Evolutionary conservation across 345 rosid species (phyloP), one percentile per base, ranked within the genome.

Genomic region (Ceriops zippeliana): DNA sequence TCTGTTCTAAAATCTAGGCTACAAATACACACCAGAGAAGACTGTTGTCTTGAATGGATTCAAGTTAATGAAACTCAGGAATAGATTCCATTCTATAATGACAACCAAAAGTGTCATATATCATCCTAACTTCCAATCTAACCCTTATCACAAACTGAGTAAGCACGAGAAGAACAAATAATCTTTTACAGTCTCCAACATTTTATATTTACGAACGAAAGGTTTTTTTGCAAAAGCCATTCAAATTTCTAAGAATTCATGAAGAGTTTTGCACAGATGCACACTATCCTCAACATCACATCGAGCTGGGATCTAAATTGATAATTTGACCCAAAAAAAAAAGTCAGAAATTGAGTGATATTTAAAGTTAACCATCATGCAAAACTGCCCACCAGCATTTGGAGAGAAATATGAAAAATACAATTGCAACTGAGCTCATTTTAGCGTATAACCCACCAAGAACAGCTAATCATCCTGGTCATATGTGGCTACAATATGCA

Each of bases 241-340:
- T 67, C 34, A 26, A 56, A 56, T 30, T 67, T 8, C 30, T 21
- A 26, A 54, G 19, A 54, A 56, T 17, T 6, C 6, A 38, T 5
- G 7, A 67, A 34, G 15, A 32, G 54, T 53, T 8, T 67, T 38
- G 26, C 37, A 28, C 37, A n/a, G 37, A 65, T 17, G 68, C 37
- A 19, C 16, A 20, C 10, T 6, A 20, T 62, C 19, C 16, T 13
- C 26, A 24, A 63, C 30, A 20, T 38, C 53, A 2, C 47, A 72
- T 58, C 59, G 17, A 53, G 61, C 74, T 60, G 6, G 10, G 59
- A 15, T 54, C 71, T 58, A 20, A n/a, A 58, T 27, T 27, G 58
- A 37, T 7, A 58, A 22, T 68, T 58, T 4, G 51, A 51, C 22
- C 52, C 10, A 19, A n/a, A n/a, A 5, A 66, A n/a, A 4, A 53